Evolutionary conservation across 345 rosid genomes (phyloP), one percentile per base, ranked within the genome.

Genomic region (Lagerstroemia speciosa): DNA sequence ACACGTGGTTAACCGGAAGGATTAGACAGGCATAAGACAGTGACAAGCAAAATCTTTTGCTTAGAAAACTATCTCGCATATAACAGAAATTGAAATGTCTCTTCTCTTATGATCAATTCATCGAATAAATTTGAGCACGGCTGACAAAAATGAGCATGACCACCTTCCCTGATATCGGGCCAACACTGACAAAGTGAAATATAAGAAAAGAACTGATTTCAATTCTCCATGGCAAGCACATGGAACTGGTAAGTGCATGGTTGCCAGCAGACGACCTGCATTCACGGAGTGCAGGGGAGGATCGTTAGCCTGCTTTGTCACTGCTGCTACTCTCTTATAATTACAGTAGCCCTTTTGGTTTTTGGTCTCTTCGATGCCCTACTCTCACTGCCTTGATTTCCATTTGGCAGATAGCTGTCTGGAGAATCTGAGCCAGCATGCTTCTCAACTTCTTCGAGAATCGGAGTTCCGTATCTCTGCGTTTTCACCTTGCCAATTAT

Each of bases 401-500:
- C 86, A 46, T 80, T 76, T 27, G 26, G 62, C 17, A 17, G 17
- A 32, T 48, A 62, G 64, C 30, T 43, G 57, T 72, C 78, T 55
- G 73, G 73, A 65, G 68, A 70, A 58, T 73, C 80, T 2, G 82
- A 50, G 41, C 8, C 36, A 3, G 41, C 73, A 41, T 76, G 78
- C 55, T 76, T 85, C 65, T 58, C 70, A 31, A 89, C 83, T 78
- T 80, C 87, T 81, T 86, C 87, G 9, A 93, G 88, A 79, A 91
- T 86, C 81, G 75, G 83, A 67, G 69, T 83, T 38, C 97, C 98
- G 11, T 85, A 93, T 71, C 83, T 93, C 17, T 79, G 85, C 20
- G 91, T 76, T 83, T 93, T 91, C 70, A 93, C 62, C 72, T 86
- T 93, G 71, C 98, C 98, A 70, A 90, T 86, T 34, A 91, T 83